These are phyloP conservation scores for Penstemon newberryi DNA, from an alignment of 257 asterid genomes.

Conservation along the genomic window DNA sequence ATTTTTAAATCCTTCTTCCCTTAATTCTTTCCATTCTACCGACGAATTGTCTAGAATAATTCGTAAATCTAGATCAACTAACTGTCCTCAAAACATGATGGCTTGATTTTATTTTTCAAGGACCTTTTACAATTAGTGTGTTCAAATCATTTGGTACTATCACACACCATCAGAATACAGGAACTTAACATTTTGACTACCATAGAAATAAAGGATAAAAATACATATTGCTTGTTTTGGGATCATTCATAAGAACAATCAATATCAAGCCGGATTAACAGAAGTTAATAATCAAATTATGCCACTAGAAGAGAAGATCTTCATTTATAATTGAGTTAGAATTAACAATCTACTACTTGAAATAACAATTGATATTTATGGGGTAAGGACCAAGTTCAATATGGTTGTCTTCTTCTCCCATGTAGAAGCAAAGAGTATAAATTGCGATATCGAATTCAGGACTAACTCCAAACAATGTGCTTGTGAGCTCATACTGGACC, in stretches of 20 bases:
- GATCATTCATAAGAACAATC: too few species aligned
- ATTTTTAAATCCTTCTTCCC: too few species aligned
- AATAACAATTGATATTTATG: slow-evolving; percentile 85
- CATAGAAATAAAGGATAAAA: slow-evolving; percentile 1
- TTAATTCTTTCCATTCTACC: too few species aligned
- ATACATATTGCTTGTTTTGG: background rate
- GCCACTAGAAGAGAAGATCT: too few species aligned
- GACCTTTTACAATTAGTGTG: too few species aligned
- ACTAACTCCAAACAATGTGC: too few species aligned
- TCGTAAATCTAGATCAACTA: too few species aligned
- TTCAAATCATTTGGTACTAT: too few species aligned
- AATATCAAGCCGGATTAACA: background rate
- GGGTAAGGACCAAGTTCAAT: slow-evolving; percentile 83
- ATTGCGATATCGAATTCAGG: slow-evolving; percentile 24
- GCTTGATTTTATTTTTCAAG: too few species aligned
- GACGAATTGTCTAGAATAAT: too few species aligned
- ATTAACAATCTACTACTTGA: slow-evolving; percentile 68
- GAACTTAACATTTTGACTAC: background rate
- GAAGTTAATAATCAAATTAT: background rate
- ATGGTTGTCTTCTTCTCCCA: slow-evolving; percentile 77
- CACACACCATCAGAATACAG: background rate
- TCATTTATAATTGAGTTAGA: background rate
- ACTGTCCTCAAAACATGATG: too few species aligned
- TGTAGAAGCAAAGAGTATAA: slow-evolving; percentile 75
- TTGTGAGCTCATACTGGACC: too few species aligned